phyloP scores from a whole-genome alignment of 2,329 filamentous ascomycete species.

The Sclerotinia subarctica region DNA sequence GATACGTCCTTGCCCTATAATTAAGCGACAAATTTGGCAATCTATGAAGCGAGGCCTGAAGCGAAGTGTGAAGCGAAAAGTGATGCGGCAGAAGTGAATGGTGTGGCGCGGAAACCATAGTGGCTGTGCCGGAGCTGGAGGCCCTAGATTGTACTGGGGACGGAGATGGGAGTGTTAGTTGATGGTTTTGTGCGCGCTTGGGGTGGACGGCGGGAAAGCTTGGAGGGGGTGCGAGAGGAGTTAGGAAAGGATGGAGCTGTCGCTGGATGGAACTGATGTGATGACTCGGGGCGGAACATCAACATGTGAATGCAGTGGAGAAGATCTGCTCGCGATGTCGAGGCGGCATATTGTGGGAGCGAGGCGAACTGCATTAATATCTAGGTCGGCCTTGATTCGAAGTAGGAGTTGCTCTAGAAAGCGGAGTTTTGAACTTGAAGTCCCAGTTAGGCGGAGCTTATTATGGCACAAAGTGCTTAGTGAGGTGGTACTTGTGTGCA shows the following conservation, averaged over 20 bases:
- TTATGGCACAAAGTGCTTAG: not conserved
- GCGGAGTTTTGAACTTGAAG: not conserved
- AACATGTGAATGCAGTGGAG: not conserved
- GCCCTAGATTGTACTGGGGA: not conserved
- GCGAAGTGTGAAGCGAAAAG: no score
- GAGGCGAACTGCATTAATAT: not conserved
- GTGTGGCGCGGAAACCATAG: not conserved
- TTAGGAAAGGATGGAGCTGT: not conserved
- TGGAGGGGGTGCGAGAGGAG: not conserved
- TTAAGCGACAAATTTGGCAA: not conserved
- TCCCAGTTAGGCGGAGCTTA: not conserved
- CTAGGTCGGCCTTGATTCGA: no score
- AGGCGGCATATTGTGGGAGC: not conserved
- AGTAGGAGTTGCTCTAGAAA: not conserved
- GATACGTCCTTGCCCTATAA: not conserved
- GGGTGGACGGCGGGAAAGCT: no score
- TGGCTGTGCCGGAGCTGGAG: not conserved
- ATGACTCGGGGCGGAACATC: not conserved
- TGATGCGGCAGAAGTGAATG: not conserved
- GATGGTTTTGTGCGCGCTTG: no score
- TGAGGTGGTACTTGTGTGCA: not conserved
- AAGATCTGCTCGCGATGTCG: not conserved
- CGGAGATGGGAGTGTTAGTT: not conserved
- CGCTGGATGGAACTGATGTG: not conserved
- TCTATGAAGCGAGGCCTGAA: not conserved